phyloP scores from a whole-genome alignment of 495 filamentous ascomycete species.

The Penicillium taxi region DNA sequence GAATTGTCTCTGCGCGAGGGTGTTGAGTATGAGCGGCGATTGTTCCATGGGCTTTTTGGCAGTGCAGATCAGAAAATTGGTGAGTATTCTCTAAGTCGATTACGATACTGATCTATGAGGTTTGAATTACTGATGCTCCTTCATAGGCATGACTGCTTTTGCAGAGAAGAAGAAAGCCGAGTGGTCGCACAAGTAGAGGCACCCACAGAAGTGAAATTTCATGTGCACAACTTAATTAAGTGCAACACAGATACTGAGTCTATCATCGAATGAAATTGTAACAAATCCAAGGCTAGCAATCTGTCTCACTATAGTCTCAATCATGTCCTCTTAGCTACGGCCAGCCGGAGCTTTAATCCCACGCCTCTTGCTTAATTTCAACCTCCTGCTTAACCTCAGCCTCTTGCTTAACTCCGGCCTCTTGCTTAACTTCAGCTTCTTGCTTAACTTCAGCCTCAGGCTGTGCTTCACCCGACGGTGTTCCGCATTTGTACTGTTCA shows the following conservation, averaged over 20 bases:
- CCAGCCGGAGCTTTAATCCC: conserved; percentile 7
- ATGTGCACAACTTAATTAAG: too few species aligned
- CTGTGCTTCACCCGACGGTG: conserved; percentile 49
- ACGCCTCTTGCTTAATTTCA: conserved; percentile 3
- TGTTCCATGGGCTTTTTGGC: conserved; percentile 91
- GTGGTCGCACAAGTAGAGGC: conserved; percentile 70
- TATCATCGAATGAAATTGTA: too few species aligned
- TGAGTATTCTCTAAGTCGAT: conserved; percentile 24
- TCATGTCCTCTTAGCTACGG: conserved; percentile 3
- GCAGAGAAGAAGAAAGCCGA: conserved; percentile 88
- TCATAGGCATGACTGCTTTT: conserved; percentile 80
- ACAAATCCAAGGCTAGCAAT: too few species aligned
- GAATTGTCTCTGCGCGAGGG: conserved; percentile 79
- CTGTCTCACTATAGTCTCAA: too few species aligned
- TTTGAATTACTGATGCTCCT: conserved; percentile 11
- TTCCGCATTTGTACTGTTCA: conserved; percentile 55
- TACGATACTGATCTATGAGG: background rate
- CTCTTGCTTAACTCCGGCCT: too few species aligned
- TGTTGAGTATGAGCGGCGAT: conserved; percentile 83
- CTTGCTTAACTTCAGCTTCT: too few species aligned
- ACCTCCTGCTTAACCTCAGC: too few species aligned
- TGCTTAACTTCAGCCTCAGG: conserved; percentile 41
- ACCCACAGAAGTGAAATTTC: conserved; percentile 3
- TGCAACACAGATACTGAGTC: too few species aligned
- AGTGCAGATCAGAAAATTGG: conserved; percentile 94